Conservation (phyloP, 2,329 filamentous ascomycete genomes). For the Elsinoe necatrix region DNA sequence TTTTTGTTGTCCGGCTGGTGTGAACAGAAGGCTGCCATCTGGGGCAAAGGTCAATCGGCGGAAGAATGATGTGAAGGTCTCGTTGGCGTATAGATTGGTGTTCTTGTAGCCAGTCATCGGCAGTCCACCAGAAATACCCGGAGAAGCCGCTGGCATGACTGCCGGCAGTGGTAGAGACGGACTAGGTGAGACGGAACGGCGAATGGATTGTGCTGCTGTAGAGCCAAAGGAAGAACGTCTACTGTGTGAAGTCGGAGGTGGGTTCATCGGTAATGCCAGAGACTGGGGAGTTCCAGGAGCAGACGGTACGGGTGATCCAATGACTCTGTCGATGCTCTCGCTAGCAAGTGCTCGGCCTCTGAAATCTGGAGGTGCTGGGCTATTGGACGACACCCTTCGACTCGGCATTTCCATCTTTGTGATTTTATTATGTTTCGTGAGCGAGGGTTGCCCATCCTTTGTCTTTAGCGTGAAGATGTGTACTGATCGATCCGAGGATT, state of each 20-base stretch:
- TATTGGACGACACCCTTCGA: constrained; percentile 80
- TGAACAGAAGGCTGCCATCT: constrained; percentile 87
- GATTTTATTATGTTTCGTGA: constrained; percentile 70
- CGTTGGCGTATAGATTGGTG: constrained; percentile 86
- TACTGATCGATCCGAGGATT: constrained; percentile 94
- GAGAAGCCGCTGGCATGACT: constrained; percentile 89
- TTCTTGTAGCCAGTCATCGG: constrained; percentile 57
- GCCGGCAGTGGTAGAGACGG: constrained; percentile 89
- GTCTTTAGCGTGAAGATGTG: constrained; percentile 95
- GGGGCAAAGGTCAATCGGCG: constrained; percentile 87
- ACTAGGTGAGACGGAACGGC: constrained; percentile 80
- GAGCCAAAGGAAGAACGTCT: constrained; percentile 87
- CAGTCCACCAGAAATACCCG: constrained; percentile 59
- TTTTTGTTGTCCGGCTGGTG: constrained; percentile 91
- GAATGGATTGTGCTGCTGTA: constrained; percentile 52
- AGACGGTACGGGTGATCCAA: constrained; percentile 79
- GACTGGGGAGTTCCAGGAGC: constrained; percentile 91
- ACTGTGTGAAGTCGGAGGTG: constrained; percentile 83
- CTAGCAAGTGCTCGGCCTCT: constrained; percentile 55
- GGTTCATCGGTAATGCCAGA: constrained; percentile 88
- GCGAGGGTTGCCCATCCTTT: constrained; percentile 89
- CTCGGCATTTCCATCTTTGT: constrained; percentile 90
- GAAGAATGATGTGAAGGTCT: constrained; percentile 96
- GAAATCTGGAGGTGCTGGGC: constrained; percentile 82
- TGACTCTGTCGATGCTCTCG: constrained; percentile 46